Evolutionary conservation across 1,284 basidiomycete genomes (phyloP).

Genomic region (Melampsora larici-populina): DNA sequence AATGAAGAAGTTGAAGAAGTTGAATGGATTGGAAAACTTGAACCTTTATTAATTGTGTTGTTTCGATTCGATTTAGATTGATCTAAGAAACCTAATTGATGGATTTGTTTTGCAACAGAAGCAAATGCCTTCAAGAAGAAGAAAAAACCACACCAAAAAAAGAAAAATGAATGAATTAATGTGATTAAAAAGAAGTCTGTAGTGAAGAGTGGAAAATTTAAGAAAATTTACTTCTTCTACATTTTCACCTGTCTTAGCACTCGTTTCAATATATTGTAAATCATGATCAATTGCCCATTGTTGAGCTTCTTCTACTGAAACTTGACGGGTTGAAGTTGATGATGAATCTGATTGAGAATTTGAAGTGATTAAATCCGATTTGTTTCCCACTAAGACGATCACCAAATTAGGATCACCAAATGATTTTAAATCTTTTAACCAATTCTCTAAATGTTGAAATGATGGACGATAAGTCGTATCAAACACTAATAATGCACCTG

Average conservation of each 20-base stretch:
- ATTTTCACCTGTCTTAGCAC: slow-evolving; percentile 38
- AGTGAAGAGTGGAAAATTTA: not conserved
- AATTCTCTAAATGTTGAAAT: slow-evolving; percentile 24
- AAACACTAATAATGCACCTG: slow-evolving; percentile 39
- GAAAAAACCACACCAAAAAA: not conserved
- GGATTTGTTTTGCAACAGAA: slow-evolving; percentile 22
- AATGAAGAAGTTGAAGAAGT: slow-evolving; percentile 6
- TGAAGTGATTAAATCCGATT: slow-evolving; percentile 19
- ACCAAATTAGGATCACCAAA: slow-evolving; percentile 27
- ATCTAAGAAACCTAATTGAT: slow-evolving; percentile 27
- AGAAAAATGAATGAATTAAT: not conserved
- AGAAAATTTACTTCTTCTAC: slow-evolving; percentile 35
- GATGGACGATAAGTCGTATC: slow-evolving; percentile 37
- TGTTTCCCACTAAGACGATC: slow-evolving; percentile 35
- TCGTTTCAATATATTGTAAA: slow-evolving; percentile 39
- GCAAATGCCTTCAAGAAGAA: slow-evolving; percentile 21
- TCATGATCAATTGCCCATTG: slow-evolving; percentile 33
- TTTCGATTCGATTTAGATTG: not conserved
- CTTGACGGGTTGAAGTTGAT: not conserved
- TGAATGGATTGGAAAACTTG: slow-evolving; percentile 20
- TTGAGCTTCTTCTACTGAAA: slow-evolving; percentile 14
- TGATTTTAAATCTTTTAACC: slow-evolving; percentile 38
- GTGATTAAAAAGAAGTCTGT: not conserved
- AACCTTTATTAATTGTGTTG: not conserved
- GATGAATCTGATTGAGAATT: not conserved